Base-by-base conservation (phyloP, 495 filamentous ascomycete genomes). In the Pyrenula aspistea region DNA sequence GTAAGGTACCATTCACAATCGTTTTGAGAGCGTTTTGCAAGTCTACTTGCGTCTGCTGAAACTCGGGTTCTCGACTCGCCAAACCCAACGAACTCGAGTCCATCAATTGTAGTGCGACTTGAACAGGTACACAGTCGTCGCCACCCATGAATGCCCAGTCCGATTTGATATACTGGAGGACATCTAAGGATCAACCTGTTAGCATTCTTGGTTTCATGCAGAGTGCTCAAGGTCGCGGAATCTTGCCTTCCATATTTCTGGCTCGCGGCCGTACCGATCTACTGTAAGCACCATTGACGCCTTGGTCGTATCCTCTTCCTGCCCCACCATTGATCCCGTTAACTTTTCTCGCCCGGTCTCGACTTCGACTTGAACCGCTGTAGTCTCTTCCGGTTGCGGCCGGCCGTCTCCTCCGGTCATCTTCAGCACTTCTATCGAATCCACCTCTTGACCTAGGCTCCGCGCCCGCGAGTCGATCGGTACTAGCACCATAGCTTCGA, bases 71-170 rank as follows among this genome's bases (percentile, higher is more conserved):
- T 60, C 92, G 87, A 65, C 88, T 82, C 36, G 92, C 91, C 56
- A 90, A 83, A 24, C 93, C 93, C 57, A 99, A 79, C 2, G 91
- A 95, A 70, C 90, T 96, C 25, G 84, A 84, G 68, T 99, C 93
- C 74, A 96, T 84, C 64, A 99, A 71, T 71, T 94, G 89, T 49
- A 99, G 75, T 21, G 94, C 91, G 25, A 96, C 81, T 66, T 96
- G 89, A 2, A 97, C 87, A 20, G 93, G 93, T 49, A 96, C 80
- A 67, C 91, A 96, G 61, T 90, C 83, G 52, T 85, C 83, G 62
- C 86, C 79, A 56, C 83, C 84, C 87, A 99, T 93, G 62, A 91
- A 87, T 56, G 85, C 83, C 92, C 92, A 99, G 63, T 94, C 89
- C 52, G 78, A 73, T 65, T 91, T 83, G 61, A 97, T 95, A 53